Evolutionary conservation across 768 basidiomycete species (phyloP).

Genomic region (Hydnum rufescens): DNA sequence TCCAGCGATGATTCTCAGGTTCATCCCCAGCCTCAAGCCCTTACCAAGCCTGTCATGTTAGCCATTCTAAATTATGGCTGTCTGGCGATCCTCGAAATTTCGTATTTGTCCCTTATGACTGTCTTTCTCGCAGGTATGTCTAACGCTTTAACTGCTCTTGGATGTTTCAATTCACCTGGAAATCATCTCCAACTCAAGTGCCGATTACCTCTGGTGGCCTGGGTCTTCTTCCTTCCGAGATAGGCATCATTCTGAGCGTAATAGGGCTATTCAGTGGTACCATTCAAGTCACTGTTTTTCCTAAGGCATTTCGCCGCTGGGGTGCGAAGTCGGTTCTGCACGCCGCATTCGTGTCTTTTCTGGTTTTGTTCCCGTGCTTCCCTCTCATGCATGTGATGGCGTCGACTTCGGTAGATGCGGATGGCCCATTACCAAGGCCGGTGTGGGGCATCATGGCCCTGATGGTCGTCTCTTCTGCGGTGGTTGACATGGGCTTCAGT

Average conservation of each 20-base stretch:
- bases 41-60: conserved; percentile 25
- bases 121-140: conserved; percentile 4
- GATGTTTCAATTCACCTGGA: not conserved
- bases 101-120: conserved; percentile 45
- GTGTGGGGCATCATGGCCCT: not conserved
- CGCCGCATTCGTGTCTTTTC: conserved; percentile 1
- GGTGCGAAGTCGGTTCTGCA: not conserved
- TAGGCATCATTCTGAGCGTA: conserved; percentile 4
- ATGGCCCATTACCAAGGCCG: not conserved
- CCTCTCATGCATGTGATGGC: conserved; percentile 6
- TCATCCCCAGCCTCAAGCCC: conserved; percentile 6
- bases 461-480: not conserved
- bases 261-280: not conserved
- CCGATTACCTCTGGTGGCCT: conserved; percentile 7
- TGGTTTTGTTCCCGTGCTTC: conserved; percentile 4
- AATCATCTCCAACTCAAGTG: not conserved
- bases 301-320: not conserved
- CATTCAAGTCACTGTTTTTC: not conserved
- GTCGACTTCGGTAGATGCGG: not conserved
- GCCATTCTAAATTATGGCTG: conserved; percentile 45
- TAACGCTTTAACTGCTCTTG: not conserved
- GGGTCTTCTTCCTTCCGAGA: conserved; percentile 4
- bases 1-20: not conserved
- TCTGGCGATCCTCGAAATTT: conserved; percentile 47
- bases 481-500: conserved; percentile 5